A percentile compares a stretch with the other conserved stretches of the same genome.
Evolutionary conservation across 495 filamentous ascomycete genomes (phyloP).

Genomic region (Trypethelium eluteriae): DNA sequence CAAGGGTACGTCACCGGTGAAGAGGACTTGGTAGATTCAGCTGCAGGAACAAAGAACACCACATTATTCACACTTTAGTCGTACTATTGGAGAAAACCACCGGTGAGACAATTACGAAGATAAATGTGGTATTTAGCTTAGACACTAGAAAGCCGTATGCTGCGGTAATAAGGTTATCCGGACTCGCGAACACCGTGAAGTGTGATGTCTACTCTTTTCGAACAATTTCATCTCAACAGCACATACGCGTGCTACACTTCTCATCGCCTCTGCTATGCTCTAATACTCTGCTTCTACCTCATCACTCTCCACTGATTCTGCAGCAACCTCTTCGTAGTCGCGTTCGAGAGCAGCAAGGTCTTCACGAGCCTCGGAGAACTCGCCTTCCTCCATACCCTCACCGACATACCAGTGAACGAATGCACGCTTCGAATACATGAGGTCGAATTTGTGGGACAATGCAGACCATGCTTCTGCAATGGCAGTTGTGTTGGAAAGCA

Average conservation of each 20-base stretch:
- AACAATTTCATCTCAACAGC: conserved; percentile 27
- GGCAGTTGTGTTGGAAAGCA: conserved; percentile 98
- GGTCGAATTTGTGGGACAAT: conserved; percentile 96
- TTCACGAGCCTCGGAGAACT: conserved; percentile 98
- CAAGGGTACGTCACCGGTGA: background rate
- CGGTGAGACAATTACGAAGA: too few species aligned
- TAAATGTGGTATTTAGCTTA: background rate
- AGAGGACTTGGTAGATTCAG: too few species aligned
- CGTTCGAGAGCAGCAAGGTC: conserved; percentile 95
- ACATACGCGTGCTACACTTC: conserved; percentile 51
- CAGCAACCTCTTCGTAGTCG: conserved; percentile 98
- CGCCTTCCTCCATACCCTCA: conserved; percentile 99
- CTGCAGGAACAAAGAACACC: background rate
- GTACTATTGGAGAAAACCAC: too few species aligned
- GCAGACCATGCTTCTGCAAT: conserved; percentile 98
- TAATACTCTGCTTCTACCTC: conserved; percentile 97
- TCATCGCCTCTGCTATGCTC: conserved; percentile 23
- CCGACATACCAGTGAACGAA: conserved; percentile 99
- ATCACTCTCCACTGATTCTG: conserved; percentile 86
- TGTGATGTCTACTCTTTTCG: background rate
- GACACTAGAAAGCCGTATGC: background rate
- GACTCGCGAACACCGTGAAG: background rate
- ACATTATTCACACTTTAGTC: too few species aligned
- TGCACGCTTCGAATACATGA: conserved; percentile 99
- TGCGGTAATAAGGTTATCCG: background rate